Evolutionary conservation across 139 green algal genomes (phyloP), one percentile per base, ranked within the genome.

Genomic region (Volvox reticuliferus): DNA sequence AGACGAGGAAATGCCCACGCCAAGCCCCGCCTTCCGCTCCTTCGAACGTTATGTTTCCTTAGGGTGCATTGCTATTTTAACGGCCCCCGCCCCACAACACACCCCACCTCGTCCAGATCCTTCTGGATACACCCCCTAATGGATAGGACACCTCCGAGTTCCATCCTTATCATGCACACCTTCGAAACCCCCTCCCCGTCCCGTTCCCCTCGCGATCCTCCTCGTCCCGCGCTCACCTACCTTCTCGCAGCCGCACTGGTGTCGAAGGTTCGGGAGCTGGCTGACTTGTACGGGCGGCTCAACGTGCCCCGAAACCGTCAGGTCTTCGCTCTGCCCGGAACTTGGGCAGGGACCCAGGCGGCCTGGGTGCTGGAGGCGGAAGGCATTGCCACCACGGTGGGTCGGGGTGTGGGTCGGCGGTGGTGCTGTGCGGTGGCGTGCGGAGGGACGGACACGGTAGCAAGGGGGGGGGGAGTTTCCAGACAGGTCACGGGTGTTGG

Each of bases 311-410:
- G 78, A 28, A 79, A 95, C 69, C 93, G 93, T 62, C 90, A 97
- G 21, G 91, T 98, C 55, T 92, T 98, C 68, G 92, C 94, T n/a
- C 94, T 98, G 36, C 97, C 97, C 30, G 97, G 94, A 68, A 98
- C 97, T 19, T 98, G 96, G 96, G 93, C 87, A 12, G 97, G 93
- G 44, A 97, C 98, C 35, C 92, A 96, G 89, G 97, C 97, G 21
- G 95, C 89, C 28, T 92, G 95, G 68, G 44, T 82, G 71, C 93
- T 98, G 65, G 97, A 98, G 91, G 65, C 82, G 16, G 88, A 97
- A 88, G 96, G 96, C 82, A 94, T 96, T 21, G 92, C 91, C 18
- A 96, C 94, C 28, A 94, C 97, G 79, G 89, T 97, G 67, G 94
- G 95, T 32, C 28, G 26, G 79, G 50, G 79, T 18, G 35, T 30